Percentiles rank a stretch among this genome's conserved stretches.
phyloP scores from a whole-genome alignment of 2,329 filamentous ascomycete species.

The Sarocladium oryzae region DNA sequence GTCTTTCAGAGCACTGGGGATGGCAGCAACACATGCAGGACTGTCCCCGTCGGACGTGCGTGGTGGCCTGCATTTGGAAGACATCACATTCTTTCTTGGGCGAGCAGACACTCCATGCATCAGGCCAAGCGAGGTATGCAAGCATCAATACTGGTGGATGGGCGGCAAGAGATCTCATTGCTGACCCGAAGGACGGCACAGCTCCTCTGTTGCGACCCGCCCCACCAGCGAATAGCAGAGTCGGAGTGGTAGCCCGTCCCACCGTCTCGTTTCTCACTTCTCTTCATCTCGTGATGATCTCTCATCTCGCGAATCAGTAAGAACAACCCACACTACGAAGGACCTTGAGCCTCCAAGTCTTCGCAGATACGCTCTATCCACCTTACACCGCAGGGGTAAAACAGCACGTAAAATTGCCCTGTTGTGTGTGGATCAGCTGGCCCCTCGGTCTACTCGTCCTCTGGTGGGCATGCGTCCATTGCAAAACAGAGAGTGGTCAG shows the following conservation, averaged over 20 bases:
- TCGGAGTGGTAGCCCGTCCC: neutral
- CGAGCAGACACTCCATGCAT: neutral
- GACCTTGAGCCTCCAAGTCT: no score
- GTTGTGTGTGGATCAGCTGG: no score
- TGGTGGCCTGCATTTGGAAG: neutral
- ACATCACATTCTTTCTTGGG: conserved; percentile 2
- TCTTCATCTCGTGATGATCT: neutral
- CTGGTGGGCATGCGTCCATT: no score
- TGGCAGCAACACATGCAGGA: neutral
- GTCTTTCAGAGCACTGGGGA: neutral
- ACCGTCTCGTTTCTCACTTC: neutral
- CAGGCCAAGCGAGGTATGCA: conserved; percentile 8
- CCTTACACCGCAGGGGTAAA: no score
- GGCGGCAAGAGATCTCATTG: neutral
- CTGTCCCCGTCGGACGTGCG: neutral
- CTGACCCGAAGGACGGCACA: neutral
- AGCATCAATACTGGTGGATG: conserved; percentile 8
- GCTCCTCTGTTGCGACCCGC: neutral
- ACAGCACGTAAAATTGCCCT: no score
- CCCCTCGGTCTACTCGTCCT: no score
- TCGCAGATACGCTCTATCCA: no score
- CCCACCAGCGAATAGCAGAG: neutral
- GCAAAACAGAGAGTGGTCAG: no score
- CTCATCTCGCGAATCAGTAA: neutral
- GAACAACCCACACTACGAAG: no score